Conservation (phyloP, 768 basidiomycete species). For the Fomitopsis pulvina region DNA sequence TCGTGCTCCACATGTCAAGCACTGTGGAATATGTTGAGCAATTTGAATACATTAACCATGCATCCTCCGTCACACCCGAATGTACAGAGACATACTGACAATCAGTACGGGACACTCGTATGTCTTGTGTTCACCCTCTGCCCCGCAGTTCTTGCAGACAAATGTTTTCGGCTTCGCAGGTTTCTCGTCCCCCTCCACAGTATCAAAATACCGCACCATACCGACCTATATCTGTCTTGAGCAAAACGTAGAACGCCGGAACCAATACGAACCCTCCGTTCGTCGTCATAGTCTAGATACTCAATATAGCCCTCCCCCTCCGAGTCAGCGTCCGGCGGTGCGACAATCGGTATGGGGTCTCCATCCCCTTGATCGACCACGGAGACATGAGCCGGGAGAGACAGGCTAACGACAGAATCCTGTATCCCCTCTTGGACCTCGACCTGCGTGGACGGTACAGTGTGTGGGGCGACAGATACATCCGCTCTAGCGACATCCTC, state of each 20-base stretch:
- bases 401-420: conserved; percentile 23
- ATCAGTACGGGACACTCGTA: conserved; percentile 65
- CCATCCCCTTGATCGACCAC: conserved; percentile 26
- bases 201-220: conserved; percentile 60
- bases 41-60: not conserved
- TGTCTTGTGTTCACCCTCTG: conserved; percentile 63
- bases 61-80: not conserved
- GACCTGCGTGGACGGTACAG: too few relatives aligned
- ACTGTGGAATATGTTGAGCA: conserved; percentile 34
- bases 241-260: conserved; percentile 1
- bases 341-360: conserved; percentile 38
- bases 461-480: conserved; percentile 22
- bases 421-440: too few relatives aligned
- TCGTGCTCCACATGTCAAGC: conserved; percentile 73
- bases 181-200: conserved; percentile 27
- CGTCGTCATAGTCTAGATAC: conserved; percentile 66
- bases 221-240: conserved; percentile 32
- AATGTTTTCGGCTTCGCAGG: conserved; percentile 33
- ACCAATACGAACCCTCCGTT: conserved; percentile 41
- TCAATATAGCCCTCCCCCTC: conserved; percentile 67
- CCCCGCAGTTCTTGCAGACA: conserved; percentile 75
- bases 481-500: conserved; percentile 41
- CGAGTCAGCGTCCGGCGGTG: conserved; percentile 38
- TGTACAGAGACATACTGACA: conserved; percentile 35
- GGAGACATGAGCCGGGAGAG: conserved; percentile 68